These are phyloP conservation scores for Tylopilus sp. DNA, from an alignment of 768 basidiomycete genomes.

Conservation along the genomic window DNA sequence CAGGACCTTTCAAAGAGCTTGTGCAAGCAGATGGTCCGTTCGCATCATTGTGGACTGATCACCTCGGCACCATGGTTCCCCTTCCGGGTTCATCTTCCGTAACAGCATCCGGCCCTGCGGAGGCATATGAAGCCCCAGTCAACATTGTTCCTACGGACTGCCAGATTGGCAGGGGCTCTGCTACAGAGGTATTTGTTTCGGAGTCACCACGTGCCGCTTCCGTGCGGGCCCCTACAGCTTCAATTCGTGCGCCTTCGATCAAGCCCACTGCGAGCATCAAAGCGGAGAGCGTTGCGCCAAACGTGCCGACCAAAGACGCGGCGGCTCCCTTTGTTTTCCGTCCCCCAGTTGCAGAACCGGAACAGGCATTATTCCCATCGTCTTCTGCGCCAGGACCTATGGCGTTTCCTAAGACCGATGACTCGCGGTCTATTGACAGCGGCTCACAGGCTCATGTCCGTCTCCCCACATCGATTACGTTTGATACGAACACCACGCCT, in stretches of 20 bases:
- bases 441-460: conserved; percentile 25
- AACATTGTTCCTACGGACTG: conserved; percentile 18
- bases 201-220: conserved; percentile 21
- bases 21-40: conserved; percentile 69
- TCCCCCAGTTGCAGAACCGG: conserved; percentile 19
- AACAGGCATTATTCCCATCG: conserved; percentile 16
- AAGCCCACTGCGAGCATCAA: conserved; percentile 19
- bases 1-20: conserved; percentile 76
- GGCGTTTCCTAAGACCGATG: conserved; percentile 42
- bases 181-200: background rate
- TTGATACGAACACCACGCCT: conserved; percentile 56
- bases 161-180: conserved; percentile 20
- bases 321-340: conserved; percentile 34
- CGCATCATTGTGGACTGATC: conserved; percentile 87
- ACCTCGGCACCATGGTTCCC: conserved; percentile 56
- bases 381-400: conserved; percentile 33
- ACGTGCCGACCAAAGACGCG: conserved; percentile 29
- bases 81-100: conserved; percentile 31
- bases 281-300: conserved; percentile 24
- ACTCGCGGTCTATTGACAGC: conserved; percentile 28
- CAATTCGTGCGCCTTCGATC: conserved; percentile 21
- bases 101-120: conserved; percentile 22
- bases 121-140: conserved; percentile 25
- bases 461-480: conserved; percentile 48
- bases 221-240: conserved; percentile 13